Evolutionary conservation across 2,329 filamentous ascomycete genomes (phyloP), one percentile per base, ranked within the genome.

Genomic region (Xylaria multiplex): DNA sequence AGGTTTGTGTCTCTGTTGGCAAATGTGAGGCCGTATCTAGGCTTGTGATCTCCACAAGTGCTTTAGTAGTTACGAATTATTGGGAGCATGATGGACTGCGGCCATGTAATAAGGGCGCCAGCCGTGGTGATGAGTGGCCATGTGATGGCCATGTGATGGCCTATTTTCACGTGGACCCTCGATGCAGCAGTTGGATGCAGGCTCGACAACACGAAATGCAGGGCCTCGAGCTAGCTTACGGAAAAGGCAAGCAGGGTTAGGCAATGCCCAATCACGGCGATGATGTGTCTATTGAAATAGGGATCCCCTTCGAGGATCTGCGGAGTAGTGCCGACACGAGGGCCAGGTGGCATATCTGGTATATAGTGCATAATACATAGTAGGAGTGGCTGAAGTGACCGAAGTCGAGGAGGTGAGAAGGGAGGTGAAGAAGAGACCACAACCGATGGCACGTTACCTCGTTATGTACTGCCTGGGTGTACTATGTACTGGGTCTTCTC

Each of bases 121-220:
- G 11, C 37, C 37, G 37, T 40, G 37, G 27, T 27, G 27, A 27
- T 40, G 37, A 40, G 2, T 11, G 37, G 9, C 37, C 37, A 40
- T 40, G 37, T 40, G 37, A 40, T 40, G 27, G 52, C 55, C 59
- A 56, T 56, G 42, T 85, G 59, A 50, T 57, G 43, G 48, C 6
- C 3, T 16, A 30, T 32, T 46, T 5, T 66, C 64, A 66, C 55
- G 56, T 56, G 60, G 50, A 83, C 65, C 65, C 82, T 0, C 48
- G n/a, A 59, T 59, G 56, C 60, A 46, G 35, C 6, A 13, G 11
- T 8, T 8, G 11, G 13, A 59, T 59, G 56, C 60, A 46, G 37
- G 40, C 37, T 55, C 6, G 58, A 67, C 6, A 61, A 67, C 62
- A 67, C 62, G 65, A 65, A 65, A 64, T 64, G 57, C 57, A 65